Evolutionary conservation across 306 rosid species (phyloP), one percentile per base, ranked within the genome.

Genomic region (Pachyrhizus erosus): DNA sequence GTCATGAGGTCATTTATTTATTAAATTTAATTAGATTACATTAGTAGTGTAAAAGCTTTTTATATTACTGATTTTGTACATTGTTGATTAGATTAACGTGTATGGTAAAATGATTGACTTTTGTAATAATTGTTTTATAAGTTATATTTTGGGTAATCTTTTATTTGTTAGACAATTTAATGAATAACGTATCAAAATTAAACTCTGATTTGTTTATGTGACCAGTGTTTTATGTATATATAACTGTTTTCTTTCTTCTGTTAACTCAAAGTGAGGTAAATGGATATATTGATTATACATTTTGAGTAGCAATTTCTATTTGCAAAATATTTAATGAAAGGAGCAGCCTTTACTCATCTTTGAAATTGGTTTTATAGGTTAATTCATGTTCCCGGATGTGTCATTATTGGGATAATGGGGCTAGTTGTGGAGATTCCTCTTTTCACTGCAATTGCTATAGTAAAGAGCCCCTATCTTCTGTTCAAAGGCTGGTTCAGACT

Each of bases 401-500:
- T 92, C 43, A 73, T 88, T 48, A 90, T 78, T 62, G 97, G 90
- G 29, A 71, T 92, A 66, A 66, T 87, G 87, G 97, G 97, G 42
- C 77, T 92, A 33, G 60, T 89, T 14, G 84, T 92, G 3, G 93
- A 91, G 84, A 87, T 92, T 87, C 93, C 97, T 11, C 73, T 87
- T 26, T 92, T 79, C 86, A 88, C 93, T 58, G 88, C 87, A 78
- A 92, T 92, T 86, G 94, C 92, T 49, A 27, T 92, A 75, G 86
- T 84, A 3, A 92, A 92, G 89, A 92, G 97, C 86, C 97, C 97
- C 5, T 92, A 80, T 76, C 75, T 92, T 84, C 77, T 92, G 85
- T 86, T 92, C 78, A 91, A 88, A 80, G 97, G 97, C 14, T 92
- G 97, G 97, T 92, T 85, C 78, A 78, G 93, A 66, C 92, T 92